Base-by-base conservation (phyloP, 2,329 filamentous ascomycete genomes). In the Setomelanomma holmii region DNA sequence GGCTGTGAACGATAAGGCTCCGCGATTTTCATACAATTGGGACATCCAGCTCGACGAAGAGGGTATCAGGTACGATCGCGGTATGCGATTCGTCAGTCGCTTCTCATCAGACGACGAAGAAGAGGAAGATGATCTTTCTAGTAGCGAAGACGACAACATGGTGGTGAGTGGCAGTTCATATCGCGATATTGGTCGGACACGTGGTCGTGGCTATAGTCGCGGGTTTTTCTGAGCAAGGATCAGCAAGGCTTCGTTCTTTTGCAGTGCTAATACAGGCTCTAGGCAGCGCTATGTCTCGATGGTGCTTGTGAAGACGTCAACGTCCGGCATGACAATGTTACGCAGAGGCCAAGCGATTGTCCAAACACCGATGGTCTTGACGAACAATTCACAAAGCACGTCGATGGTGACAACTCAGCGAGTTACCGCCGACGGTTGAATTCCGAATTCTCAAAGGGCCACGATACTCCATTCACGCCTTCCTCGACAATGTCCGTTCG, bases 271-370 rank as follows among this genome's bases (percentile, higher is more conserved):
- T 36, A 21, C 17, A 14, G 30, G 20, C 14, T 2, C 21, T 33
- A 41, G 40, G 30, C 38, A 49, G 19, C 24, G 24, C 45, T 40
- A 11, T 2, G 6, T 22, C 45, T 40, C n/a, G 36, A 40, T 48
- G 24, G 33, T 21, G 5, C 24, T 14, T 40, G 11, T n/a, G 22
- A 40, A 1, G 23, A 27, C 19, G 22, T 20, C n/a, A 21, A 21
- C 19, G 4, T 19, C 8, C 10, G 7, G 12, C n/a, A 36, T 17
- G 10, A 8, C 11, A 38, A 19, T 23, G 17, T 39, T 17, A 46
- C 14, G 33, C 27, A 6, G 5, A 14, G n/a, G n/a, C n/a, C n/a
- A n/a, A n/a, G 17, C 20, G 19, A 17, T 23, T 35, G n/a, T n/a
- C 35, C 14, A 12, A 21, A 34, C 17, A 8, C 10, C 14, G 16